phyloP scores from a whole-genome alignment of 306 rosid genomes.

The Cicer pinnatifidum region DNA sequence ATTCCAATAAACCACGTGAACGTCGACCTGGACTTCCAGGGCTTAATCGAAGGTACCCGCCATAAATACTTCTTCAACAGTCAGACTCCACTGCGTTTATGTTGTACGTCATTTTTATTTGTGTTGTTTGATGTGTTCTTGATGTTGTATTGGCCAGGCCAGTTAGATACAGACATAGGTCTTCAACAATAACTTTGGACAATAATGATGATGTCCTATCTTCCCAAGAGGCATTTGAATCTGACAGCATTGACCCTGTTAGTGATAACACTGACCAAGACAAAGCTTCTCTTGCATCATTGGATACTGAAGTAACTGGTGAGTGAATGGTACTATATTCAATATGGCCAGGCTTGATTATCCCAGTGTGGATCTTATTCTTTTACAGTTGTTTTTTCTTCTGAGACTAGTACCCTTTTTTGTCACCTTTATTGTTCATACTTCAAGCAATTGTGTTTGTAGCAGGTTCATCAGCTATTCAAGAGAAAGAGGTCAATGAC shows the following conservation, averaged over 20 bases:
- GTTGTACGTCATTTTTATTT: constrained; percentile 14
- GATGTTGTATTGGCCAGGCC: constrained; percentile 54
- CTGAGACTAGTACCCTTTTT: background rate
- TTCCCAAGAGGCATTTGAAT: constrained; percentile 59
- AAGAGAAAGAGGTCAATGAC: constrained; percentile 48
- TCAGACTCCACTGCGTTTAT: constrained; percentile 23
- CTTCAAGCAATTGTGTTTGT: constrained; percentile 17
- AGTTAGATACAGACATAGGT: constrained; percentile 64
- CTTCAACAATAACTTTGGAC: constrained; percentile 45
- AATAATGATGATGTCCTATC: constrained; percentile 44
- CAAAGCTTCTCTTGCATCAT: constrained; percentile 37
- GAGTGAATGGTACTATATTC: constrained; percentile 20
- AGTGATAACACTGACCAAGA: constrained; percentile 45
- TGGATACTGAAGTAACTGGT: constrained; percentile 58
- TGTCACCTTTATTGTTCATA: background rate
- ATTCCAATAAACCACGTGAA: constrained; percentile 50
- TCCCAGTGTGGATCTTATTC: background rate
- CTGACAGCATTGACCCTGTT: constrained; percentile 45
- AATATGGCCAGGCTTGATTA: constrained; percentile 9
- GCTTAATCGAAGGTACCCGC: constrained; percentile 54
- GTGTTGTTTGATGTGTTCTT: constrained; percentile 40
- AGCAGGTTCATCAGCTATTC: constrained; percentile 56
- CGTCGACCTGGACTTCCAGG: constrained; percentile 77
- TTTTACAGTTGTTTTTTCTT: background rate
- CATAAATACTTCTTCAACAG: constrained; percentile 17